phyloP scores from a whole-genome alignment of 495 filamentous ascomycete genomes.

The Evansstolkia leycettana region DNA sequence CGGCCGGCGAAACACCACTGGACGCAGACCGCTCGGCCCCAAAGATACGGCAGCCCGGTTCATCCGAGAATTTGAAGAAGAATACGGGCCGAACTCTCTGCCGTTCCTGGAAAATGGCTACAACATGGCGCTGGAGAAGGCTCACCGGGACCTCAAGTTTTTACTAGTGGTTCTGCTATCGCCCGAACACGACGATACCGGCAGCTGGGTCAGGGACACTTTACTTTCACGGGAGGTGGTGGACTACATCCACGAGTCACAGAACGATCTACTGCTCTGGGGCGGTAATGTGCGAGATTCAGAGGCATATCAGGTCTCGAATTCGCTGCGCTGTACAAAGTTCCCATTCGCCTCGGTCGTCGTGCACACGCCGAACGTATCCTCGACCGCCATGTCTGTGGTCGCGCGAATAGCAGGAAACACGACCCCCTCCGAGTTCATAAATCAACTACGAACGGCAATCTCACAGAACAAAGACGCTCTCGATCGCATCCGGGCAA shows the following conservation, averaged over 20 bases:
- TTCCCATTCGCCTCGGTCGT: conserved; percentile 82
- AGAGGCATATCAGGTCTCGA: conserved; percentile 84
- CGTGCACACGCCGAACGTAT: conserved; percentile 69
- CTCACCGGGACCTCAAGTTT: conserved; percentile 85
- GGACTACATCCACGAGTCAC: conserved; percentile 54
- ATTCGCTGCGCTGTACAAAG: conserved; percentile 71
- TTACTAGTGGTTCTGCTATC: conserved; percentile 74
- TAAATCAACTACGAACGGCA: conserved; percentile 57
- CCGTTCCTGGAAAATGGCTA: conserved; percentile 78
- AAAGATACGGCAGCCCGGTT: conserved; percentile 82
- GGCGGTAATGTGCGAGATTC: conserved; percentile 82
- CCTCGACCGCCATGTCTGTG: conserved; percentile 75
- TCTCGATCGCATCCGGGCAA: conserved; percentile 52
- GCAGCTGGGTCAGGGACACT: conserved; percentile 70
- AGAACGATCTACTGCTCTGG: conserved; percentile 76
- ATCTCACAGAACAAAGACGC: conserved; percentile 58
- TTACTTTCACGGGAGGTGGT: conserved; percentile 64
- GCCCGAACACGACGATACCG: conserved; percentile 87
- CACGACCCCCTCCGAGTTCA: conserved; percentile 49
- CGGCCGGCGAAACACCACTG: conserved; percentile 49
- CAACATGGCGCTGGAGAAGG: conserved; percentile 74
- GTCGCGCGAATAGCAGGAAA: conserved; percentile 63
- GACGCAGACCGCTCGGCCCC: conserved; percentile 62
- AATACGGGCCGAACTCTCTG: conserved; percentile 60
- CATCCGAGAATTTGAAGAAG: conserved; percentile 85